Evolutionary conservation across 208 protist species (phyloP), one percentile per base, ranked within the genome.

Genomic region (Trypanosoma rangeli): DNA sequence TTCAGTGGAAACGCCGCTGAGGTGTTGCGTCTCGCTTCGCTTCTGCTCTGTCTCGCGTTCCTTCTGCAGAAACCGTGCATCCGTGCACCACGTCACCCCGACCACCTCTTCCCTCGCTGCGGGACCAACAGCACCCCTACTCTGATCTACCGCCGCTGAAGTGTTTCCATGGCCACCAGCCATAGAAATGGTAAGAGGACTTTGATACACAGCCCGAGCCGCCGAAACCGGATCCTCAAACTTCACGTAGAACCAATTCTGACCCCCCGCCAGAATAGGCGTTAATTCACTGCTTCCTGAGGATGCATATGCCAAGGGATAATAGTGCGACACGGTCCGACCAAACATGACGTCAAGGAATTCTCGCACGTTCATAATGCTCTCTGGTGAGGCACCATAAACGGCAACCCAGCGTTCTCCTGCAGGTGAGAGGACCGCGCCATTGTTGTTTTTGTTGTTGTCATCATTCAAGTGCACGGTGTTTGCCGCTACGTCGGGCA

Each of bases 291-390:
- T 63, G 15, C 42, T 63, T n/a, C 46, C 16, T 0, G n/a, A 7
- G 18, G 10, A 42, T 44, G 18, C 50, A n/a, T 28, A 35, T 24
- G 50, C 58, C 33, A 37, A 16, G 24, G 84, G 78, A 26, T 74
- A 28, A 53, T 70, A 64, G 72, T 92, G 85, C 16, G 74, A 80
- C n/a, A 88, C 74, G 13, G 86, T 91, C 57, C 75, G 78, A n/a
- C 89, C 89, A 35, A 89, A 78, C 64, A 68, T 73, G 57, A 78
- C 57, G 52, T 94, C 89, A n/a, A 94, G 74, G 68, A 74, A 90
- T 69, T 86, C 85, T n/a, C 88, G 85, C 62, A 91, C 78, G 46
- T 85, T 76, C 37, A 89, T 64, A 55, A 90, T 79, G 53, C 63
- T 73, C 50, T 67, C 64, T 0, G 69, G 52, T 3, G 64, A 76